These are phyloP conservation scores for Wickerhamomyces strasburgensis DNA, from an alignment of 805 yeast species.

Conservation along the genomic window DNA sequence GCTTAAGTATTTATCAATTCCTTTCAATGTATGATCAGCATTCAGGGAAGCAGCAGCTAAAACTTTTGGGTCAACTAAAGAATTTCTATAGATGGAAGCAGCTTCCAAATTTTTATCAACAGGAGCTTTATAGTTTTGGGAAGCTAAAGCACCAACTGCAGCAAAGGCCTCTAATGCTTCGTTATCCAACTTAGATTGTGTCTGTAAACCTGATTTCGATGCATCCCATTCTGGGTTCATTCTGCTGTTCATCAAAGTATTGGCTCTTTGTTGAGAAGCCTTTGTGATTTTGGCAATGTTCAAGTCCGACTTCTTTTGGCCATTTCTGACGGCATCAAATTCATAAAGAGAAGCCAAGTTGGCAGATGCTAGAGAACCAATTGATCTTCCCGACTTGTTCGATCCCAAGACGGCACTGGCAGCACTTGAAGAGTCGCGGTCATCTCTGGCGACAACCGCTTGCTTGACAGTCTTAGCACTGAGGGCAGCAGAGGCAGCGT, in stretches of 20 bases:
- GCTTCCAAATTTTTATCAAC: conserved; percentile 43
- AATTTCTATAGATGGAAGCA: conserved; percentile 27
- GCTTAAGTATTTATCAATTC: conserved; percentile 37
- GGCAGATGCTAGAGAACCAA: conserved; percentile 34
- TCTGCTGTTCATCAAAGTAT: conserved; percentile 26
- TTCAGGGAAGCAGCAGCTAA: conserved; percentile 47
- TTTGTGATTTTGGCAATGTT: conserved; percentile 48
- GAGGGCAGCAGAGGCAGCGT: conserved; percentile 42
- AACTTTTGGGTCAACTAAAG: conserved; percentile 38
- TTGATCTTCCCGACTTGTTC: conserved; percentile 35
- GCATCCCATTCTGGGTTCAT: conserved; percentile 25
- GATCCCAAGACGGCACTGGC: conserved; percentile 16
- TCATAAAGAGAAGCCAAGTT: conserved; percentile 37
- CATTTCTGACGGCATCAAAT: conserved; percentile 39
- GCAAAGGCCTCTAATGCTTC: conserved; percentile 44
- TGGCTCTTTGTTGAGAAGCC: conserved; percentile 40
- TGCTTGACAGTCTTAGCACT: conserved; percentile 12
- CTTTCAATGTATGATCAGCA: conserved; percentile 37
- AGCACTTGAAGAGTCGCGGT: conserved; percentile 13
- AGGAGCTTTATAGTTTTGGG: conserved; percentile 36
- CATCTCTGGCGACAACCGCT: conserved; percentile 1
- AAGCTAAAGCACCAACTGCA: conserved; percentile 51
- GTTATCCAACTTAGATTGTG: conserved; percentile 36
- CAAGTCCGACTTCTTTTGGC: conserved; percentile 37
- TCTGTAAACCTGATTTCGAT: conserved; percentile 35